A percentile compares a stretch with the other conserved stretches of the same genome.
These are phyloP conservation scores for Babesia divergens DNA, from an alignment of 169 alveolate genomes.

Conservation along the genomic window DNA sequence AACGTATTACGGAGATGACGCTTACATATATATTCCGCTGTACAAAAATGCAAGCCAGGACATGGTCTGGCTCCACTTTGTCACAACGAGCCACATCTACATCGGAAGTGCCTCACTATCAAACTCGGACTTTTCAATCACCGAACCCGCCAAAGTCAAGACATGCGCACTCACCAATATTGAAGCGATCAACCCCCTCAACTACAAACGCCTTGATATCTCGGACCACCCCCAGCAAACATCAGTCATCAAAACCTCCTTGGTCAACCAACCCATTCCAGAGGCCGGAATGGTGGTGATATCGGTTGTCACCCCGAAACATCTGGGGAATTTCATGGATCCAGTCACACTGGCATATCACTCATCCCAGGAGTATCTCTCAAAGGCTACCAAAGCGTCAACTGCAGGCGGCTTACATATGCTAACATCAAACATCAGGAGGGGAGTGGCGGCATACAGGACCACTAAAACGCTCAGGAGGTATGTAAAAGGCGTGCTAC, in stretches of 20 bases:
- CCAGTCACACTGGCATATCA: slow-evolving; percentile 43
- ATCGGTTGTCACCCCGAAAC: slow-evolving; percentile 57
- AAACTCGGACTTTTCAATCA: slow-evolving; percentile 32
- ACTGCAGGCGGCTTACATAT: slow-evolving; percentile 51
- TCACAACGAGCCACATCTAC: slow-evolving; percentile 36
- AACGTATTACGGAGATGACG: slow-evolving; percentile 40
- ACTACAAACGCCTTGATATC: slow-evolving; percentile 38
- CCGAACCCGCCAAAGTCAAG: slow-evolving; percentile 48
- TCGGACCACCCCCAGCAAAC: slow-evolving; percentile 11
- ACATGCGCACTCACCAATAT: slow-evolving; percentile 39
- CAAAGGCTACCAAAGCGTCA: slow-evolving; percentile 48
- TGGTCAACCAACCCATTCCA: slow-evolving; percentile 18
- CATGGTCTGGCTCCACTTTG: slow-evolving; percentile 51
- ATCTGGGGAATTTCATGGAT: slow-evolving; percentile 53
- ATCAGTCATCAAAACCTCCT: slow-evolving; percentile 33
- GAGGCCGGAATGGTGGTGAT: slow-evolving; percentile 48
- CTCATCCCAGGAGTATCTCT: slow-evolving; percentile 50
- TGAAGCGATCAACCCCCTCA: slow-evolving; percentile 54
- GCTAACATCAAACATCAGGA: slow-evolving; percentile 47
- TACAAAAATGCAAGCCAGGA: slow-evolving; percentile 39
- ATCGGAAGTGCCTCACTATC: slow-evolving; percentile 51
- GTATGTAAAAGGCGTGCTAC: slow-evolving; percentile 36
- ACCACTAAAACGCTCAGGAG: slow-evolving; percentile 3
- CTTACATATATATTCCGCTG: slow-evolving; percentile 50
- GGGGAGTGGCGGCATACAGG: slow-evolving; percentile 35